Base-by-base conservation (phyloP, 768 basidiomycete genomes). In the Leucocoprinus leucothites region DNA sequence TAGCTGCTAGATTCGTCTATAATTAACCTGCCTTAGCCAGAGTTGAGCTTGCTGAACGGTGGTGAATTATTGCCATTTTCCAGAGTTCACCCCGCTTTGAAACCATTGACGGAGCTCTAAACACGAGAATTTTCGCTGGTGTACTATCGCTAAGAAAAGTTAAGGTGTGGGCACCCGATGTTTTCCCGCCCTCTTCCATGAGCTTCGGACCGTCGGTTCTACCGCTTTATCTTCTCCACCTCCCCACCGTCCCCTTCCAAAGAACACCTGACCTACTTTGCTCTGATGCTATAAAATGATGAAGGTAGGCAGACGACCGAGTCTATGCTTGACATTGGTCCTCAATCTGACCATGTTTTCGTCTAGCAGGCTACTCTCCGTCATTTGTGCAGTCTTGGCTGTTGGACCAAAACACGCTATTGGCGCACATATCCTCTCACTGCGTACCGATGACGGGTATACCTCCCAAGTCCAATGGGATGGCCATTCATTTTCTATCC, bases 401-500 rank as follows among this genome's bases (percentile, higher is more conserved):
- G 3, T 46, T 46, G 45, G 45, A 28, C 9, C 7, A 19, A n/a
- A 24, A 18, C 45, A 25, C 24, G 19, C 24, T 19, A 9, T 44
- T 9, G 19, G n/a, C 13, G 24, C 45, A 24, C 24, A 46, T 26
- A 46, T 25, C 1, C 45, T 46, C 22, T 46, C 24, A 2, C 24
- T 22, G 13, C 45, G 24, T 9, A 46, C 45, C 24, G 19, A 44
- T 21, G 42, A 44, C 9, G 45, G 45, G 21, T 46, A 46, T 19
- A 46, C 45, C 22, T 46, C 45, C 11, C 45, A 46, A 46, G 45
- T 46, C 24, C 45, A 46, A 46, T 46, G 45, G 45, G 45, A 46
- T 26, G 45, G 45, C 22, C 13, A 46, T 26, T 46, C 45, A 14
- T 46, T 46, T 22, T 46, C 45, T 46, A 46, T 46, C 9, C 45